These are phyloP conservation scores for Aspergillus aculeatus DNA, from an alignment of 2,329 filamentous ascomycete genomes.

Conservation along the genomic window DNA sequence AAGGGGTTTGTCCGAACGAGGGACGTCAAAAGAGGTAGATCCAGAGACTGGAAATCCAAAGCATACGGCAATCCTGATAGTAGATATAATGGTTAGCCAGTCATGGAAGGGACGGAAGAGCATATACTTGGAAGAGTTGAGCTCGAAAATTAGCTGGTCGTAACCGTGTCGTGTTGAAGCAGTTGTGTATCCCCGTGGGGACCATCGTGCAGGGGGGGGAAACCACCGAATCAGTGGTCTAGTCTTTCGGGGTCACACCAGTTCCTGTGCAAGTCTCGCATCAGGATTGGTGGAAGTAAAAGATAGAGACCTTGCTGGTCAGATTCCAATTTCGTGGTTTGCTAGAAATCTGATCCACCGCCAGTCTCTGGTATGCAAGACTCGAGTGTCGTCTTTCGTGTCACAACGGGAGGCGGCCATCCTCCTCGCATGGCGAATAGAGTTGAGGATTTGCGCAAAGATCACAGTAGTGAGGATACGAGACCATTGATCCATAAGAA, in stretches of 20 bases:
- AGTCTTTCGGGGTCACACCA: not conserved
- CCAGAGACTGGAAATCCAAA: too few relatives aligned
- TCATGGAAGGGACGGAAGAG: not conserved
- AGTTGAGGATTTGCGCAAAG: not conserved
- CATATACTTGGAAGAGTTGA: not conserved
- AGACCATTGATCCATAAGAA: too few relatives aligned
- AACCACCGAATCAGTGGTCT: not conserved
- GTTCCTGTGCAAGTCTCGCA: not conserved
- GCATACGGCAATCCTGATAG: not conserved
- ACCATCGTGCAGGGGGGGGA: not conserved
- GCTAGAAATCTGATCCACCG: not conserved
- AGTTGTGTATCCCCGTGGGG: not conserved
- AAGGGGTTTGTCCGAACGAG: not conserved
- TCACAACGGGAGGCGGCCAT: not conserved
- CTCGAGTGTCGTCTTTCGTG: not conserved
- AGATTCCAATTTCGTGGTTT: not conserved
- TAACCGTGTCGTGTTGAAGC: not conserved
- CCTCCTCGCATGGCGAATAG: not conserved
- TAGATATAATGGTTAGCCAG: not conserved
- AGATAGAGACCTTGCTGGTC: not conserved
- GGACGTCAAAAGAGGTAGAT: not conserved
- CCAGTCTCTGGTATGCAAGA: not conserved
- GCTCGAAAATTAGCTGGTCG: not conserved
- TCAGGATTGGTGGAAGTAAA: not conserved
- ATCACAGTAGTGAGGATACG: not conserved